These are phyloP conservation scores for Lepidium sativum DNA, from an alignment of 345 rosid species.

Conservation along the genomic window DNA sequence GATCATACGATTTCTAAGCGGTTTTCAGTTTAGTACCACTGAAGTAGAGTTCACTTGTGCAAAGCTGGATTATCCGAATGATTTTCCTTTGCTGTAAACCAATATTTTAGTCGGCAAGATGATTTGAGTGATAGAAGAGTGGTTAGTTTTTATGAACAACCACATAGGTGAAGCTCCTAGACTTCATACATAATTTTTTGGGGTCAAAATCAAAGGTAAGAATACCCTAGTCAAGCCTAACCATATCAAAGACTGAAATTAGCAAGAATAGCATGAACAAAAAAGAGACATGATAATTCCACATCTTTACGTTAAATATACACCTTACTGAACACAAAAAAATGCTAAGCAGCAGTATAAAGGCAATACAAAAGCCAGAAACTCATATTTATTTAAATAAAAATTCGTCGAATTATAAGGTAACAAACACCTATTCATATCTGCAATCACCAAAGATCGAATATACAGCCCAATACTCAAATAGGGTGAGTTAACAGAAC, in stretches of 20 bases:
- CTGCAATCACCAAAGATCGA: not conserved
- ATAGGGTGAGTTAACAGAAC: not conserved
- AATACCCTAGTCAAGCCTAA: not conserved
- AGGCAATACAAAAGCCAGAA: not conserved
- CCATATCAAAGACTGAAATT: not conserved
- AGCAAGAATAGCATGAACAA: not conserved
- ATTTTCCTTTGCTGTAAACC: constrained; percentile 86
- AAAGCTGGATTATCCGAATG: constrained; percentile 89
- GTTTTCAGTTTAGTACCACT: not conserved
- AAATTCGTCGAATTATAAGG: not conserved
- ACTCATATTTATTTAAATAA: not conserved
- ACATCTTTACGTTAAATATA: not conserved
- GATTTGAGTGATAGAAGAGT: not conserved
- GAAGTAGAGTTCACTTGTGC: constrained; percentile 48
- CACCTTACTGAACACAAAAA: not conserved
- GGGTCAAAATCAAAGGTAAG: not conserved
- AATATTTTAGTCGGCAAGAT: constrained; percentile 58
- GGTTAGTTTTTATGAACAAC: not conserved
- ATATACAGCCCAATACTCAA: not conserved
- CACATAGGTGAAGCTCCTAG: not conserved
- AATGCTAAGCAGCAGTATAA: not conserved
- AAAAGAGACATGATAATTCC: not conserved
- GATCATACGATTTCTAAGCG: not conserved
- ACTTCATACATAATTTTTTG: not conserved
- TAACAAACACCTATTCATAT: not conserved